Base-by-base conservation (phyloP, 192 early-diverging fungal species). In the Spizellomyces punctatus region DNA sequence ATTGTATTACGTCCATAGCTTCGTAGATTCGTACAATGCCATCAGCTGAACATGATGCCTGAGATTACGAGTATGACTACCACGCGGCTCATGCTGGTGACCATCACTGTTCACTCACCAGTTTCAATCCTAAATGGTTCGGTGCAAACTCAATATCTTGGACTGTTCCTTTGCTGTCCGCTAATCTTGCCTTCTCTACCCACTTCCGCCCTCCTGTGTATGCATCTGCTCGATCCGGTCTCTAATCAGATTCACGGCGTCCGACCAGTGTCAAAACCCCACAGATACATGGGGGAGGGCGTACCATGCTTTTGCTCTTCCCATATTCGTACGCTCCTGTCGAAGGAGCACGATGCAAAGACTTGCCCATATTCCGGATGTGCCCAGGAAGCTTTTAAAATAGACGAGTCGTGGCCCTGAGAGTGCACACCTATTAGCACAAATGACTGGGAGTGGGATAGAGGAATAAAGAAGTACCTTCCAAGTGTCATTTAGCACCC, bases 281-380 rank as follows among this genome's bases (percentile, higher is more conserved):
- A 36, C 27, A 36, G 27, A 36, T 36, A 36, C 27, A 36, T 36
- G 27, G 27, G 27, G 27, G 27, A 36, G 27, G 27, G 22, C 60
- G 3, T 68, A 91, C 85, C 88, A 77, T 84, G 79, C 57, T 90
- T 88, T 61, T 81, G 86, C 80, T 98, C 95, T 71, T 96, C 93
- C 95, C 95, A 98, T 43, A 98, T 91, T 71, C 87, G 87, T 14
- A 96, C 90, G 9, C 89, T 91, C 50, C 94, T 85, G 77, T 98
- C 96, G 73, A 96, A 93, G 52, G 94, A 95, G 67, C 94, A 95
- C 12, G 90, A 89, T 2, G 95, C 95, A 52, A 98, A 79, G 8
- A 97, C 82, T 71, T 93, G 91, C 5, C 95, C 95, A 81, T 91
- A 97, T 75, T 97, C 96, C n/a, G 96, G 95, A 82, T 95, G 93